A percentile compares a stretch with the other conserved stretches of the same genome.
Evolutionary conservation across 257 asterid species (phyloP).

Genomic region (Lavandula angustifolia): DNA sequence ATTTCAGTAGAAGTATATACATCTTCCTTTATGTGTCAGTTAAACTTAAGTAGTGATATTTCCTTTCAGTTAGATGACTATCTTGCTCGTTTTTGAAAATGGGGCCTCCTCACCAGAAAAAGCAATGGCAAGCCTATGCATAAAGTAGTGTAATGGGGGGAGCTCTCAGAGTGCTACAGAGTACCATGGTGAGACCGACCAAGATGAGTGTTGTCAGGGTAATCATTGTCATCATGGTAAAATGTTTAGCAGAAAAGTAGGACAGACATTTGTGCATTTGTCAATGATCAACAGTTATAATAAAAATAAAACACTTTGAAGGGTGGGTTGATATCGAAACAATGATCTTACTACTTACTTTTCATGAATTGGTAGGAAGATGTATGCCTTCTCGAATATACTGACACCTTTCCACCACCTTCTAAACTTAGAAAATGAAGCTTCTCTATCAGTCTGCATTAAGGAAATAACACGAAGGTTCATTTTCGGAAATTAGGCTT

Average conservation of each 20-base stretch:
- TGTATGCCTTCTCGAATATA: slow-evolving; percentile 87
- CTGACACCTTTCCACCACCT: slow-evolving; percentile 99
- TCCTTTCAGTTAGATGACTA: not conserved
- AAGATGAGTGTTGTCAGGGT: not conserved
- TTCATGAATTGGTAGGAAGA: slow-evolving; percentile 87
- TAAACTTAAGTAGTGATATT: not conserved
- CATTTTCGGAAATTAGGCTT: slow-evolving; percentile 12
- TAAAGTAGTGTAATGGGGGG: not conserved
- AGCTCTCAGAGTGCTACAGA: not conserved
- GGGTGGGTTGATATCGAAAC: slow-evolving; percentile 22
- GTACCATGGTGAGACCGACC: not conserved
- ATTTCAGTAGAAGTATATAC: not conserved
- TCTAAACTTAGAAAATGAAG: slow-evolving; percentile 73
- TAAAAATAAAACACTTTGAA: not conserved
- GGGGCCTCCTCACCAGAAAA: not conserved
- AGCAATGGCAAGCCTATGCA: not conserved
- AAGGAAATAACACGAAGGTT: slow-evolving; percentile 24
- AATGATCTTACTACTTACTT: slow-evolving; percentile 52
- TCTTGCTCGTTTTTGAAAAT: not conserved
- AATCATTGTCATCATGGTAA: slow-evolving; percentile 9
- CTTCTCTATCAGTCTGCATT: slow-evolving; percentile 59
- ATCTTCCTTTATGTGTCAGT: not conserved
- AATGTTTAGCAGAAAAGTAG: slow-evolving; percentile 9
- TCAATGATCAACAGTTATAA: too few relatives aligned
- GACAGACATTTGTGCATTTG: too few relatives aligned